Conservation (phyloP, 441 rosid species). For the Corymbia calophylla region DNA sequence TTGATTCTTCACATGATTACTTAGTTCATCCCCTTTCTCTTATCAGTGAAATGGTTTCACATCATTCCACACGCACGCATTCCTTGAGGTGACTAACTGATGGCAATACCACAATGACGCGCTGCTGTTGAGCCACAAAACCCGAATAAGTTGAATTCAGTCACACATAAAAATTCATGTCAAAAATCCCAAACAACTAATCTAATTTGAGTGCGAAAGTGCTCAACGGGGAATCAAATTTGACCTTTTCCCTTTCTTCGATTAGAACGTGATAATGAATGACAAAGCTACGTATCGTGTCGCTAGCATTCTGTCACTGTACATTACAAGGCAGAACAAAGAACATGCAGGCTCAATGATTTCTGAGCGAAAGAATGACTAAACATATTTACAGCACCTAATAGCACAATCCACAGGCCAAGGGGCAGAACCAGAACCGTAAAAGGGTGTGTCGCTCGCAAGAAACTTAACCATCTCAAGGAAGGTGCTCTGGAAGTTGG, state of each 20-base stretch:
- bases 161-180: background rate
- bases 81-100: background rate
- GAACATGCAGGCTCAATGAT: background rate
- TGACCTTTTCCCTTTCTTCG: background rate
- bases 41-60: background rate
- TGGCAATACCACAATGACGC: background rate
- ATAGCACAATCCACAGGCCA: background rate
- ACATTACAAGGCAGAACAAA: background rate
- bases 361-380: constrained; percentile 1
- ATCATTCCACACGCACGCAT: background rate
- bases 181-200: background rate
- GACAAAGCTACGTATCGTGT: background rate
- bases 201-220: background rate
- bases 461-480: background rate
- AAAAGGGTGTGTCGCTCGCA: too few species aligned
- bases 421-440: background rate
- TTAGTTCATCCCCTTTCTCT: background rate
- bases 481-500: background rate
- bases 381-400: background rate
- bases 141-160: background rate
- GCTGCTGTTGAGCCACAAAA: background rate
- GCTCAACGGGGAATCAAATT: background rate
- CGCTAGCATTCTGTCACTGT: background rate
- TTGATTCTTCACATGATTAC: background rate
- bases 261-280: background rate